Evolutionary conservation across 2,329 filamentous ascomycete species (phyloP).

Genomic region (Diaporthe longicolla): DNA sequence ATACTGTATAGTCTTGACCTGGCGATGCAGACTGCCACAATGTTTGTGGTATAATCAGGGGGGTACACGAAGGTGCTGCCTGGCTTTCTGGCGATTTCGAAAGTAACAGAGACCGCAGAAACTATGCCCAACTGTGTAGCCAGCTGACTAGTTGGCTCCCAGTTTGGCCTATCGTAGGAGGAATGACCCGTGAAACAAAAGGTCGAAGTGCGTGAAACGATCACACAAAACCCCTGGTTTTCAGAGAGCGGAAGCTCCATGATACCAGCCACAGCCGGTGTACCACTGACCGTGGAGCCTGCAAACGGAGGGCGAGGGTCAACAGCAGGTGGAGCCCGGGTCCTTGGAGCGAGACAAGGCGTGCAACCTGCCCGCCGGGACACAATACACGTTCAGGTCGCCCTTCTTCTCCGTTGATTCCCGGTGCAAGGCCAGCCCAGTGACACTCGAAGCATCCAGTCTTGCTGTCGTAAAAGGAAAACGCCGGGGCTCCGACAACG

Average conservation of each 20-base stretch:
- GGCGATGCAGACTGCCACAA: constrained; percentile 1
- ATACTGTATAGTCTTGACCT: neutral
- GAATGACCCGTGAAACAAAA: no score
- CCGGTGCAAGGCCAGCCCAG: neutral
- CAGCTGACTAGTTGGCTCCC: neutral
- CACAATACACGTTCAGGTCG: neutral
- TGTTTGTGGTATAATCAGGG: neutral
- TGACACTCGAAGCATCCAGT: constrained; percentile 10
- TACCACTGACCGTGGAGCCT: neutral
- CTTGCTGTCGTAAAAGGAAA: neutral
- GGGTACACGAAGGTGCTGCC: accelerated
- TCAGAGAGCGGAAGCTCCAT: neutral
- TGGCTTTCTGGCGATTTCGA: accelerated
- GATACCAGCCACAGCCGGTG: neutral
- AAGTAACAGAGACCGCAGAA: neutral
- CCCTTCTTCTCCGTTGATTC: neutral
- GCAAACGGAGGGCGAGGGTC: neutral
- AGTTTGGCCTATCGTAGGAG: neutral
- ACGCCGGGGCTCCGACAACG: constrained; percentile 10
- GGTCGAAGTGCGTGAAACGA: neutral
- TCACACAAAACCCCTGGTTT: neutral
- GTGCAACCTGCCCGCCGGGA: neutral
- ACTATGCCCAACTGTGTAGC: neutral
- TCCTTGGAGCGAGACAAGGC: neutral
- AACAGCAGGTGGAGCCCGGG: neutral